Base-by-base conservation (phyloP, 2,329 filamentous ascomycete species). In the Trichoderma brevicompactum region DNA sequence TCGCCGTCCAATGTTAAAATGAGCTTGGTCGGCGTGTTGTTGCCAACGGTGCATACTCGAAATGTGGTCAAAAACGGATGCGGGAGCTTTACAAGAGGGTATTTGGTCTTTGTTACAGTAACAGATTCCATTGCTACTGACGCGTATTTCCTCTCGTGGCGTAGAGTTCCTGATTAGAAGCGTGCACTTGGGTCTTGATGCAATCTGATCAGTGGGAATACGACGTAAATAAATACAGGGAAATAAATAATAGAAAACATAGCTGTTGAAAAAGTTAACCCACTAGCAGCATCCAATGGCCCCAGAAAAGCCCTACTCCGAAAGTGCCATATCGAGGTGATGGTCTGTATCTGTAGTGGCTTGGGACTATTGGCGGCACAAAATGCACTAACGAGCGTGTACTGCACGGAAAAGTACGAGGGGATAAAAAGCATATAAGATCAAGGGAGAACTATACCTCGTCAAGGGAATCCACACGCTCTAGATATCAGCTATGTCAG, bases 1-100 rank as follows among this genome's bases (percentile, higher is more conserved):
- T 66, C 64, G 46, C 65, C 63, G 38, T 68, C 72, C 32, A 69
- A 67, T 36, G 70, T 70, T 49, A 73, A 60, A 71, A 65, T 38
- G 65, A 68, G 53, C 53, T 65, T 62, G 40, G 70, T 41, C 0
- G 68, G 62, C 4, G 19, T 63, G 64, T 69, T 67, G 15, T 74
- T 70, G 61, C 67, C 68, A 61, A 73, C 74, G 2, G 72, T 72
- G 8, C n/a, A 15, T 17, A 52, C 49, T 2, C 32, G 49, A n/a
- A 36, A 52, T 52, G 49, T 17, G 0, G 69, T 71, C 19, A 71
- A 69, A 64, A 68, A 72, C 53, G 68, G 68, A 58, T 66, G 66
- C 17, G 68, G 67, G 12, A 67, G 66, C n/a, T 52, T 52, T 17
- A 52, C 36, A 12, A 15, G 49, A 17, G 49, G 49, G 19, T 52